Base-by-base conservation (phyloP, 768 basidiomycete species). In the Mycena capillaripes region DNA sequence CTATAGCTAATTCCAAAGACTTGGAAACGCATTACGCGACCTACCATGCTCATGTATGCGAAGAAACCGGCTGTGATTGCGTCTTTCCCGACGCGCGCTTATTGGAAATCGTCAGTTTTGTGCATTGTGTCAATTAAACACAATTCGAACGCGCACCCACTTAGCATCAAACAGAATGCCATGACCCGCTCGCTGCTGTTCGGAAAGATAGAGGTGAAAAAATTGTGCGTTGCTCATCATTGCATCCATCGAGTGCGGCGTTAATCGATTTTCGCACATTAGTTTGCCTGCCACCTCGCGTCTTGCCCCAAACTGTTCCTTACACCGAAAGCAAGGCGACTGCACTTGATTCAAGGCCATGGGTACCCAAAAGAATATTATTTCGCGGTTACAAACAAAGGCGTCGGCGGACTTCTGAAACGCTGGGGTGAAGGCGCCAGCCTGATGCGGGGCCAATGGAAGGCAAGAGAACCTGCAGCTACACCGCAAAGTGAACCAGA, bases 371-470 rank as follows among this genome's bases (percentile, higher is more conserved):
- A 95, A 78, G 90, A 96, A 77, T 97, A 93, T 81, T 97, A 95
- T 82, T 97, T 97, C 79, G 90, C 93, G 23, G 92, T 97, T 23
- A 96, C 95, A 19, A 97, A 97, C 82, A 96, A 94, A 79, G 96
- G 96, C 25, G 90, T 96, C 16, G 95, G 95, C 16, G 94, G 92
- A 4, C 82, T 96, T 21, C 80, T 96, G 66, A 89, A 90, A 79
- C 89, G 85, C 77, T 96, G 94, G 93, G 95, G 95, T 12, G 93
- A 94, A 69, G 95, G 95, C 8, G 95, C 89, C 6, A 95, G 93
- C 75, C 85, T 96, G 83, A 85, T 96, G 63, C 87, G 95, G 44
- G 89, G 89, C 14, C 84, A 88, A 66, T 96, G 95, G 95, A 93
- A 89, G 60, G 72, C 84, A 0, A 60, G 73, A 27, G 73, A 75